A percentile compares a stretch with the other conserved stretches of the same genome.
phyloP scores from a whole-genome alignment of 805 yeast genomes.

The Hemisphaericaspora nanyangensis region DNA sequence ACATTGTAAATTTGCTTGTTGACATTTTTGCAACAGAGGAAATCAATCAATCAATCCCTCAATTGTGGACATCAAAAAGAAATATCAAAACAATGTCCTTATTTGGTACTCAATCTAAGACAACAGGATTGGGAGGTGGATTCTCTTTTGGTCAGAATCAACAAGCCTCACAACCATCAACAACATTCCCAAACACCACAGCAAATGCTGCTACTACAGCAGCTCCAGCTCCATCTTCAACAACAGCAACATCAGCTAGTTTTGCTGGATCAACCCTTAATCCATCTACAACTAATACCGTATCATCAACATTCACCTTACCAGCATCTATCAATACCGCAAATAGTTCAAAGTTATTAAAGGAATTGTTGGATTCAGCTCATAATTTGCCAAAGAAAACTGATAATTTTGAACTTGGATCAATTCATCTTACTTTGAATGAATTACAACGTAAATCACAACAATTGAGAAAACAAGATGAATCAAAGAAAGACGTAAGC shows the following conservation, averaged over 20 bases:
- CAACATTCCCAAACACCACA: constrained; percentile 2
- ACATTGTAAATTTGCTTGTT: too few species aligned
- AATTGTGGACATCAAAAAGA: background rate
- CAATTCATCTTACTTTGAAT: constrained; percentile 73
- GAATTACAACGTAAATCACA: constrained; percentile 72
- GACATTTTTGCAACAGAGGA: background rate
- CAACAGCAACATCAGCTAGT: constrained; percentile 1
- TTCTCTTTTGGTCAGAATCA: background rate
- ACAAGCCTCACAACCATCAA: background rate
- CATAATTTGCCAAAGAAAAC: constrained; percentile 60
- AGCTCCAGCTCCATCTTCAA: constrained; percentile 1
- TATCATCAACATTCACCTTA: constrained; percentile 6
- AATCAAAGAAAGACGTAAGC: constrained; percentile 30
- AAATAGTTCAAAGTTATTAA: constrained; percentile 34
- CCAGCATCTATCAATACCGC: constrained; percentile 9
- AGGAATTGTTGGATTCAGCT: constrained; percentile 75
- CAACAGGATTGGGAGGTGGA: constrained; percentile 1
- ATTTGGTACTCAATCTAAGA: constrained; percentile 8
- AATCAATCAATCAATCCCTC: too few species aligned
- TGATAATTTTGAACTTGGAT: constrained; percentile 61
- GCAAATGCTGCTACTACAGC: constrained; percentile 5
- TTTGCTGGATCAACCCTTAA: constrained; percentile 1
- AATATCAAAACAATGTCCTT: constrained; percentile 5
- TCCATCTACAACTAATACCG: constrained; percentile 3
- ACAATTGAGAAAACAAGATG: constrained; percentile 43